These are phyloP conservation scores for Xylaria intraflava DNA, from an alignment of 495 filamentous ascomycete genomes.

Conservation along the genomic window DNA sequence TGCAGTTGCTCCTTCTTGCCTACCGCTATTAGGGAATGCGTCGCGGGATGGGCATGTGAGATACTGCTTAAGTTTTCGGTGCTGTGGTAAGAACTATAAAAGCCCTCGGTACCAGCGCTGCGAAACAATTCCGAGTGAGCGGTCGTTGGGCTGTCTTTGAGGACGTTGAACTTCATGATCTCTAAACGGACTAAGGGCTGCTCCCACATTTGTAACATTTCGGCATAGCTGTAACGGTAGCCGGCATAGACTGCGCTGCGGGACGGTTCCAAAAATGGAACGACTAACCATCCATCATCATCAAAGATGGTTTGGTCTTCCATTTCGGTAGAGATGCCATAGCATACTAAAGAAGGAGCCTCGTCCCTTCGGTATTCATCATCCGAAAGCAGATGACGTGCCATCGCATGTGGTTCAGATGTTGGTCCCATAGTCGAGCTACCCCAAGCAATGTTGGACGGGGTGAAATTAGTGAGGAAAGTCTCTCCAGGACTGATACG, in stretches of 20 bases:
- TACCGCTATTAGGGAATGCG: conserved; percentile 39
- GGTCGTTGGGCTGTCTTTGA: conserved; percentile 37
- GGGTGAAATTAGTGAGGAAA: conserved; percentile 52
- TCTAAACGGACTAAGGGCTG: conserved; percentile 68
- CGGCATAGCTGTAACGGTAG: conserved; percentile 75
- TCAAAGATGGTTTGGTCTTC: conserved; percentile 75
- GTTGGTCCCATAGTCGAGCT: conserved; percentile 48
- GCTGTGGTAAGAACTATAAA: conserved; percentile 28
- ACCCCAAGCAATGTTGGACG: conserved; percentile 61
- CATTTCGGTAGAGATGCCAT: conserved; percentile 55
- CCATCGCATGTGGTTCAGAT: conserved; percentile 34
- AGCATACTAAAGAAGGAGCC: conserved; percentile 32
- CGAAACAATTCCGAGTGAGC: conserved; percentile 18
- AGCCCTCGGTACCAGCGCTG: conserved; percentile 23
- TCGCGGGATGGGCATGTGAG: conserved; percentile 14
- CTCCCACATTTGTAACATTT: conserved; percentile 77
- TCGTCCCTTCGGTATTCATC: conserved; percentile 39
- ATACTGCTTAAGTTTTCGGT: conserved; percentile 20
- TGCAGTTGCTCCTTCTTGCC: conserved; percentile 41
- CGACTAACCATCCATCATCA: conserved; percentile 61
- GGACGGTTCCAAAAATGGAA: conserved; percentile 62
- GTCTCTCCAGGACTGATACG: conserved; percentile 62
- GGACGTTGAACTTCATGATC: conserved; percentile 73
- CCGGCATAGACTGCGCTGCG: conserved; percentile 54
- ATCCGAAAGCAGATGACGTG: conserved; percentile 42